Percentiles rank a stretch among this genome's conserved stretches.
Evolutionary conservation across 305 asterid genomes (phyloP).

Genomic region (Stenogyne calaminthoides): DNA sequence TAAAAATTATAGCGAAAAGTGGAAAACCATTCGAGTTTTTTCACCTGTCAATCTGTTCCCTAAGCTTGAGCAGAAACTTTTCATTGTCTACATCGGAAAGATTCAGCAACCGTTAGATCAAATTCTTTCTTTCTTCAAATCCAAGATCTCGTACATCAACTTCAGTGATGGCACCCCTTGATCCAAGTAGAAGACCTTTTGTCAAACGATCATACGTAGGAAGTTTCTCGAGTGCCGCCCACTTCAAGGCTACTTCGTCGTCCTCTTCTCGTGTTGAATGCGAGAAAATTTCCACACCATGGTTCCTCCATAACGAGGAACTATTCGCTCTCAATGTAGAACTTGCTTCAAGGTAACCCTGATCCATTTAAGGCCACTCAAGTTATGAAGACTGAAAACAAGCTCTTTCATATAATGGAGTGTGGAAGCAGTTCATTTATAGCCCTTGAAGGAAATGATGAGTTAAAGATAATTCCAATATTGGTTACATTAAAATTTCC

Average conservation of each 20-base stretch:
- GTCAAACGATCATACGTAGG: conserved; percentile 60
- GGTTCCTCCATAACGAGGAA: conserved; percentile 40
- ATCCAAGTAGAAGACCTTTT: conserved; percentile 48
- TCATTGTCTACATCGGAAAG: conserved; percentile 60
- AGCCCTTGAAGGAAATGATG: neutral
- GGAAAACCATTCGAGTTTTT: too few relatives aligned
- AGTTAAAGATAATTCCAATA: neutral
- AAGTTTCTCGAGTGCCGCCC: conserved; percentile 68
- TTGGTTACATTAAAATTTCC: neutral
- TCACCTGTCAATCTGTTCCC: conserved; percentile 60
- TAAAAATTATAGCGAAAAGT: too few relatives aligned
- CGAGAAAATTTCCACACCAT: conserved; percentile 32
- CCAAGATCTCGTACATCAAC: conserved; percentile 54
- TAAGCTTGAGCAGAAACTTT: conserved; percentile 52
- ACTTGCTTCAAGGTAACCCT: conserved; percentile 27
- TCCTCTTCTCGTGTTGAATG: conserved; percentile 39
- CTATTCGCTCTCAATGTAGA: conserved; percentile 34
- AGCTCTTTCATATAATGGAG: neutral
- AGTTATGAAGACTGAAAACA: neutral
- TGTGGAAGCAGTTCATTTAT: neutral
- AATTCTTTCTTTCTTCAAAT: conserved; percentile 44
- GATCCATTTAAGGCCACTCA: conserved; percentile 19
- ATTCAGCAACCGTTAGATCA: conserved; percentile 49
- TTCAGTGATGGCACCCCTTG: conserved; percentile 42
- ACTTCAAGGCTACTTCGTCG: conserved; percentile 53